These are phyloP conservation scores for Avicennia marina DNA, from an alignment of 257 asterid genomes.

Conservation along the genomic window DNA sequence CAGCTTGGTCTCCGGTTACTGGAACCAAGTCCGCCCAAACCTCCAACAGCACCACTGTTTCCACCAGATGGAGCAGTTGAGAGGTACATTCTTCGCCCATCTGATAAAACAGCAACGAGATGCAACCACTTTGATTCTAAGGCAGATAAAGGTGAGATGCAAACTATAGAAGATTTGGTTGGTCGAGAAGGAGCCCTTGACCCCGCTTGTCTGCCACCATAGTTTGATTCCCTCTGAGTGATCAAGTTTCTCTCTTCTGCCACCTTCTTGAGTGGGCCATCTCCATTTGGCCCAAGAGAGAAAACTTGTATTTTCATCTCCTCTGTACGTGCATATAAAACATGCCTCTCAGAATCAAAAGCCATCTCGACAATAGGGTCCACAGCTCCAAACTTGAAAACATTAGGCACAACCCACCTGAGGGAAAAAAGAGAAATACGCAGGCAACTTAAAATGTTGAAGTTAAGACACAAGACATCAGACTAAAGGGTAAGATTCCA, in stretches of 20 bases:
- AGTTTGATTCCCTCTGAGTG: constrained; percentile 69
- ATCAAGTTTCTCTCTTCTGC: constrained; percentile 89
- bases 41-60: constrained; percentile 58
- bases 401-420: constrained; percentile 98
- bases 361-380: constrained; percentile 97
- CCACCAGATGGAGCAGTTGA: constrained; percentile 85
- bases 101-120: constrained; percentile 87
- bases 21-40: constrained; percentile 51
- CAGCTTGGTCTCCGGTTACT: constrained; percentile 65
- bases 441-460: constrained; percentile 12
- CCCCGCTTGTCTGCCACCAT: constrained; percentile 74
- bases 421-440: constrained; percentile 1
- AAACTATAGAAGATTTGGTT: constrained; percentile 68
- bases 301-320: constrained; percentile 90
- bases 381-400: constrained; percentile 88
- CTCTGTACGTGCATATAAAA: constrained; percentile 85
- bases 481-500: too few species aligned
- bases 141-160: constrained; percentile 78
- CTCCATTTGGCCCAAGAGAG: constrained; percentile 82
- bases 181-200: constrained; percentile 60
- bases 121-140: constrained; percentile 95
- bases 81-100: constrained; percentile 96
- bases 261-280: constrained; percentile 85
- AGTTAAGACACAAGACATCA: too few species aligned
- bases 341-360: constrained; percentile 84